Conservation (phyloP, 768 basidiomycete species). For the Leccinum longicurvipes region DNA sequence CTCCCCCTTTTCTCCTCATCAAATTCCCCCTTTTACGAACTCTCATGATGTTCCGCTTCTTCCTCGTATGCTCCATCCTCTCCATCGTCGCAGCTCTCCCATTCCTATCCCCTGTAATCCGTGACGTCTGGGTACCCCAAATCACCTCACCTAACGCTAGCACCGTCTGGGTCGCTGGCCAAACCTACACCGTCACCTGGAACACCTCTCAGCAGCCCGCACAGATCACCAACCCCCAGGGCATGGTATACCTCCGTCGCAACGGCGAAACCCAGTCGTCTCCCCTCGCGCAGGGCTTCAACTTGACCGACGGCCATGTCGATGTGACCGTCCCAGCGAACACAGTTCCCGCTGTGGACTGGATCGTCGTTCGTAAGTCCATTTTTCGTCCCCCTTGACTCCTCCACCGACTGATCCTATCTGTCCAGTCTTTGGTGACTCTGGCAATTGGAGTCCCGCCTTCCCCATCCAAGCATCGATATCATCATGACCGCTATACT, state of each 20-base stretch:
- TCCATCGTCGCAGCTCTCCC: conserved; percentile 33
- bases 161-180: conserved; percentile 41
- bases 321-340: conserved; percentile 39
- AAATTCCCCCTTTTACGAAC: conserved; percentile 15
- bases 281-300: conserved; percentile 39
- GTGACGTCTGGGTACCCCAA: conserved; percentile 49
- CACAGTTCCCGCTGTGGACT: conserved; percentile 36
- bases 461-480: conserved; percentile 39
- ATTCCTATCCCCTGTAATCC: conserved; percentile 11
- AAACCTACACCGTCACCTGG: conserved; percentile 44
- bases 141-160: conserved; percentile 36
- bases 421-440: conserved; percentile 49
- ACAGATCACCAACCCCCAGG: conserved; percentile 47
- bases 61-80: conserved; percentile 20
- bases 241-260: conserved; percentile 42
- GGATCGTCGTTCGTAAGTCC: conserved; percentile 44
- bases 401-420: neutral
- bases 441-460: conserved; percentile 44
- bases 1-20: neutral
- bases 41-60: conserved; percentile 16
- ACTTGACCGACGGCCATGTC: conserved; percentile 33
- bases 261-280: conserved; percentile 25
- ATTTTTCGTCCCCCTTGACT: neutral
- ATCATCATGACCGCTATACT: conserved; percentile 16
- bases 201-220: conserved; percentile 38